Conservation (phyloP, 1,284 basidiomycete species). For the Coniferiporia sulphurascens region DNA sequence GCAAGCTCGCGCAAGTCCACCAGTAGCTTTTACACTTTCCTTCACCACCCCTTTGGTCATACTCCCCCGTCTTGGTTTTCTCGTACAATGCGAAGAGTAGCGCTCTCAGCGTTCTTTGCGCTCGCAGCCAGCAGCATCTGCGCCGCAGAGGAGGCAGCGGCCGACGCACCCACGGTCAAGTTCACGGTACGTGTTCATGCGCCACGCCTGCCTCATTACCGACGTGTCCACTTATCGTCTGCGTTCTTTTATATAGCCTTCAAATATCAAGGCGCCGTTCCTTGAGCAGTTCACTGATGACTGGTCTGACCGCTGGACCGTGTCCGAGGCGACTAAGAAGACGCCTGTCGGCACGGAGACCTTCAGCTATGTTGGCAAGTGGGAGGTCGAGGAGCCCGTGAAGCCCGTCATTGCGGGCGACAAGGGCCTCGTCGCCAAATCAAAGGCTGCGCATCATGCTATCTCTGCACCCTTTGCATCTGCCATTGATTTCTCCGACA, state of each 20-base stretch:
- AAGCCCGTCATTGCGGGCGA: conserved; percentile 74
- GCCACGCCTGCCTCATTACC: background rate
- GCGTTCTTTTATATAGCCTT: conserved; percentile 47
- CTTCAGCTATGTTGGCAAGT: conserved; percentile 96
- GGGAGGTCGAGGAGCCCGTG: conserved; percentile 90
- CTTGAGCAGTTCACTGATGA: conserved; percentile 95
- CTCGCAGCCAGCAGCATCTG: conserved; percentile 54
- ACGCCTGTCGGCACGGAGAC: conserved; percentile 89
- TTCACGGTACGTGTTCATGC: conserved; percentile 52
- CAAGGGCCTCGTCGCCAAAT: conserved; percentile 88
- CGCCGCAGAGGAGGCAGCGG: conserved; percentile 29
- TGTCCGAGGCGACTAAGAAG: conserved; percentile 97
- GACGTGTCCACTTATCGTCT: conserved; percentile 4
- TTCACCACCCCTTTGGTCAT: conserved; percentile 24
- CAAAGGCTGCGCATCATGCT: conserved; percentile 92
- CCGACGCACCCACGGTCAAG: conserved; percentile 60
- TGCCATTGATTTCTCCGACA: conserved; percentile 77
- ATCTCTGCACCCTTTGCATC: conserved; percentile 89
- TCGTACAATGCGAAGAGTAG: conserved; percentile 81
- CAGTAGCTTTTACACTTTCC: conserved; percentile 29
- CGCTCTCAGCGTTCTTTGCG: conserved; percentile 67
- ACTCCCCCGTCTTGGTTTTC: conserved; percentile 45
- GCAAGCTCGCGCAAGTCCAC: conserved; percentile 34
- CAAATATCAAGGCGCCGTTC: conserved; percentile 87
- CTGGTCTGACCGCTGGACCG: conserved; percentile 91